Evolutionary conservation across 177 flowering plant species (phyloP), one percentile per base, ranked within the genome.

Genomic region (Vitis hybrid): DNA sequence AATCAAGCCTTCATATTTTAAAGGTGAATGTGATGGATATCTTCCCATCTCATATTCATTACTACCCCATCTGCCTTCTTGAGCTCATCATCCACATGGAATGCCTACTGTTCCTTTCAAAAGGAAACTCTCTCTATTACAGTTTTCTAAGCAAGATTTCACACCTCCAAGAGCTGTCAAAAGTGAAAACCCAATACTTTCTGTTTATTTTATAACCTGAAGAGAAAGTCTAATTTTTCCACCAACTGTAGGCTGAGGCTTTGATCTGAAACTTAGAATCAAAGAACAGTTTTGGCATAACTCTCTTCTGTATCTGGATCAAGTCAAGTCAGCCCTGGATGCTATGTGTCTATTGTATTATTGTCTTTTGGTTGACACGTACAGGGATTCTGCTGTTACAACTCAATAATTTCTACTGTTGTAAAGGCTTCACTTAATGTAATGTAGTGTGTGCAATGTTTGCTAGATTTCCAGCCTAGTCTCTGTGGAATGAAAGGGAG

Each of bases 401-500:
- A 60, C 63, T 21, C 5, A 60, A 60, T 60, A 4, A 59, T 18
- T 56, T 9, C 30, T 51, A 59, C 35, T 17, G 35, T 51, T 48
- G 30, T 41, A 60, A 14, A 27, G 27, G 57, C 46, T 41, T 41
- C 0, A 54, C 9, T 35, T 53, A 58, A 3, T 46, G 10, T 52
- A 41, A 11, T 20, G 3, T 14, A 64, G 15, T 24, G 53, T 64
- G 69, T 64, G 20, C 12, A 52, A 41, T 48, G 41, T 77, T 70
- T 61, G 59, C 74, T 46, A 24, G 64, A 69, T 63, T 63, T 59
- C 65, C 68, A 65, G 48, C 63, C 66, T 52, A 53, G 27, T 49
- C 49, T 46, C 63, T 53, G 56, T 64, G 53, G 63, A 58, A 49
- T 67, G 79, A 76, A 60, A 76, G 69, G 63, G 64, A 64, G 59